Base-by-base conservation (phyloP, 1,284 basidiomycete species). In the Heterobasidion parviporum region DNA sequence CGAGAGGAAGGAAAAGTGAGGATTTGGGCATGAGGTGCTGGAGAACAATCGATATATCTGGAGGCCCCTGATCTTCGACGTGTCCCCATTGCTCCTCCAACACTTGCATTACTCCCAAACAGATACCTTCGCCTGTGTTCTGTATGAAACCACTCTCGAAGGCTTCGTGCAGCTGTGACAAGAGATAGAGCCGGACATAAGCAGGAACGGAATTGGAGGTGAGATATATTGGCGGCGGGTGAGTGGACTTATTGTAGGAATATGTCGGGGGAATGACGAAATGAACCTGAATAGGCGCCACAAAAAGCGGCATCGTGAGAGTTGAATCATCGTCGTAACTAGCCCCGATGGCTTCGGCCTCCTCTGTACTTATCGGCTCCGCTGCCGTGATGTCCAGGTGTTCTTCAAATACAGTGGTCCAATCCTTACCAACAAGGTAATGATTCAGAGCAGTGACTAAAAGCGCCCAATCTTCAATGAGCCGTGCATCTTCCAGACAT, bases 121-220 rank as follows among this genome's bases (percentile, higher is more conserved):
- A 76, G 53, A 94, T 82, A 2, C 88, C 87, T 60, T 89, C 84
- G 0, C 83, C 87, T 0, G 75, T 68, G 59, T 87, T 82, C 16
- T 85, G 66, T 32, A 91, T 79, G 53, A 81, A 78, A 2, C 75
- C 76, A 14, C 72, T 70, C 57, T 79, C 71, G 68, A 86, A 76
- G 8, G 77, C 78, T 6, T 65, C 57, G 8, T 92, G 72, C 14
- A 92, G 73, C 44, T 76, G 74, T 2, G 83, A 79, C n/a, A 93
- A 78, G 15, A 97, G 77, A 63, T 96, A 85, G 0, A 98, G 80
- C 36, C 92, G 85, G 59, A 97, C 76, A 68, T 97, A 98, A 0
- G 92, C 80, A 0, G 94, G 83, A 6, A 90, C 74, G 0, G 80
- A 80, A 0, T 72, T 66, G 1, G 92, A 94, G 0, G 86, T 80